Base-by-base conservation (phyloP, 768 basidiomycete genomes). In the Roridomyces roridus region DNA sequence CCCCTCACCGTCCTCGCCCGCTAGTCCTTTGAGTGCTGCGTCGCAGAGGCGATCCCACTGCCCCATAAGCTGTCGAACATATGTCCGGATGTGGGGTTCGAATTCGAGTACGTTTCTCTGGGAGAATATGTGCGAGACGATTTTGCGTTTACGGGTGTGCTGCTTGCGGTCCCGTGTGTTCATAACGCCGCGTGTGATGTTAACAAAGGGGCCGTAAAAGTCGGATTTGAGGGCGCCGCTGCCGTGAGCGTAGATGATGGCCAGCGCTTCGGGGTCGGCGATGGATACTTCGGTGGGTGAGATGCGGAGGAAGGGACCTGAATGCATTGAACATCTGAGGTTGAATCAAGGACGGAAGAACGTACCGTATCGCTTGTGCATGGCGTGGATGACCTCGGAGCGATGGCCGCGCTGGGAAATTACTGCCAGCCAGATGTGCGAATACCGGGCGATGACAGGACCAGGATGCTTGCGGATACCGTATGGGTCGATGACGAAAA, bases 81-180 rank as follows among this genome's bases (percentile, higher is more conserved):
- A 84, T 2, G 74, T 65, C 5, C 82, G 76, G 48, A 93, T 83
- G 55, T 92, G 84, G 0, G 91, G 89, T 68, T 95, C 92, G 57
- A 96, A 94, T 62, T 92, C 89, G 53, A 91, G 70, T 4, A 96
- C 91, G 49, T 72, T 91, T 75, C 94, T 94, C 68, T 89, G 87
- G 2, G 87, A 87, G 73, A 91, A 91, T 63, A 91, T 87, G 67
- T 91, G 85, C 1, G 91, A 87, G 42, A 96, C 83, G 56, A 96
- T 91, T 76, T 96, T 96, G 75, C 92, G 87, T 74, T 95, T 96
- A 40, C 92, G 85, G 6, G 90, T 80, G 69, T 96, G 94, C 53
- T 92, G 90, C 5, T 70, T 65, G 25, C 91, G 84, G 64, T 89
- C 83, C 35, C 91, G 85, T 12, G 88, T 89, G 71, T 87, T 91